A percentile compares a stretch with the other conserved stretches of the same genome.
Conservation (phyloP, 768 basidiomycete species). For the Gloeopeniophorella convolvens region DNA sequence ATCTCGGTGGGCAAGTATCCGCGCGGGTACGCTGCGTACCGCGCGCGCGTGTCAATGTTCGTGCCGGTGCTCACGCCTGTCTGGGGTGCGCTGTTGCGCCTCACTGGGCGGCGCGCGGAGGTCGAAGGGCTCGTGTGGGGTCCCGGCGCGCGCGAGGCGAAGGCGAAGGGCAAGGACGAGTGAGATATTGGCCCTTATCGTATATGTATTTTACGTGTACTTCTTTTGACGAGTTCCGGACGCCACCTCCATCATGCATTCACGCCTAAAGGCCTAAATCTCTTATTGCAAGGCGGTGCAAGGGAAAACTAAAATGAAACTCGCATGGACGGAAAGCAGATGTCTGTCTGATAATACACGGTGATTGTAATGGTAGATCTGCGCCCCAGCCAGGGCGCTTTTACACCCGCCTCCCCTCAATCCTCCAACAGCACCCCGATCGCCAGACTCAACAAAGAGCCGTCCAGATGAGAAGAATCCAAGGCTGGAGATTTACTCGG, state of each 20-base stretch:
- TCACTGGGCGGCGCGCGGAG: constrained; percentile 32
- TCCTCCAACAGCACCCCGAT: too few species aligned
- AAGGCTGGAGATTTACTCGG: constrained; percentile 23
- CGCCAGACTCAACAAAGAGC: neutral
- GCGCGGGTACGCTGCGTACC: constrained; percentile 62
- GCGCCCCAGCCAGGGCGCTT: too few species aligned
- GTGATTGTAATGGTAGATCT: neutral
- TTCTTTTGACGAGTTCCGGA: too few species aligned
- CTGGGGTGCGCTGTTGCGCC: constrained; percentile 35
- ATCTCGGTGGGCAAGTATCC: constrained; percentile 76
- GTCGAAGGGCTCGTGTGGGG: constrained; percentile 43
- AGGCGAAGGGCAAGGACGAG: constrained; percentile 23
- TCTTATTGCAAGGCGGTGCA: too few species aligned
- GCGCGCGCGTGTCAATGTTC: constrained; percentile 79
- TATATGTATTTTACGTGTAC: too few species aligned
- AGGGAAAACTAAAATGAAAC: constrained; percentile 7
- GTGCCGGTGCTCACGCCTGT: constrained; percentile 40
- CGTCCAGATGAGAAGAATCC: neutral
- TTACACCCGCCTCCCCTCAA: neutral
- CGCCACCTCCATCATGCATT: too few species aligned
- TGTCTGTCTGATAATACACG: constrained; percentile 2
- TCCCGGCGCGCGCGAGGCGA: constrained; percentile 18
- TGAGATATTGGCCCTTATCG: too few species aligned
- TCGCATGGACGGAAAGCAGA: too few species aligned
- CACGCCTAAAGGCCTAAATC: too few species aligned